Evolutionary conservation across 331 rosid species (phyloP).

Genomic region (Cydonia oblonga): DNA sequence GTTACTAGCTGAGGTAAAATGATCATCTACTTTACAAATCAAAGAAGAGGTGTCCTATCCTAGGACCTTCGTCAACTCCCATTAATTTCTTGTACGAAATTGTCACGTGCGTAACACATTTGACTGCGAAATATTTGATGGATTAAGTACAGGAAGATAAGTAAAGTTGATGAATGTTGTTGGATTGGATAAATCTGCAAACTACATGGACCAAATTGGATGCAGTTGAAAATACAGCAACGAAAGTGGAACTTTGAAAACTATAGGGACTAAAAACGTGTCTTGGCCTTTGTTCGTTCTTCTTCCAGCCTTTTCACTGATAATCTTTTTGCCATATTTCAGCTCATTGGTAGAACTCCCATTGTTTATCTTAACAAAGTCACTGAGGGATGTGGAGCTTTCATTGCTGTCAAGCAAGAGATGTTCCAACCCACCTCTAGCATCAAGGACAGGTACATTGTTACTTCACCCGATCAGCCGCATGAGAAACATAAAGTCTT

Average conservation of each 20-base stretch:
- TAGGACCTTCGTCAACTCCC: neutral
- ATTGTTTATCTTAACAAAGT: slow-evolving; percentile 88
- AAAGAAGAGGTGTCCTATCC: neutral
- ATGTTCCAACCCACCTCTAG: slow-evolving; percentile 97
- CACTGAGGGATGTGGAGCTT: slow-evolving; percentile 87
- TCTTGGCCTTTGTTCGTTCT: neutral
- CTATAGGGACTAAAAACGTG: neutral
- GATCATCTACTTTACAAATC: neutral
- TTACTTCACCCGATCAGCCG: neutral
- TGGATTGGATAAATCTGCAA: neutral
- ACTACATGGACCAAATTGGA: neutral
- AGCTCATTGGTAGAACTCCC: slow-evolving; percentile 92
- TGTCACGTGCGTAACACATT: neutral
- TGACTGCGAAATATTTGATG: neutral
- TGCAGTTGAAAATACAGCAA: neutral
- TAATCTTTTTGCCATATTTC: slow-evolving; percentile 11
- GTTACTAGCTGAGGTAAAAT: neutral
- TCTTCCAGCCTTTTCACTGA: neutral
- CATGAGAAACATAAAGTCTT: neutral
- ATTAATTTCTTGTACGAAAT: neutral
- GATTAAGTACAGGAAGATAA: neutral
- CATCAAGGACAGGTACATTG: slow-evolving; percentile 76
- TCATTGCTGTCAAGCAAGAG: slow-evolving; percentile 92
- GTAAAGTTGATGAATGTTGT: neutral
- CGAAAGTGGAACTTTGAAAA: neutral